These are phyloP conservation scores for Dendryphion nanum DNA, from an alignment of 2,329 filamentous ascomycete genomes.

Conservation along the genomic window DNA sequence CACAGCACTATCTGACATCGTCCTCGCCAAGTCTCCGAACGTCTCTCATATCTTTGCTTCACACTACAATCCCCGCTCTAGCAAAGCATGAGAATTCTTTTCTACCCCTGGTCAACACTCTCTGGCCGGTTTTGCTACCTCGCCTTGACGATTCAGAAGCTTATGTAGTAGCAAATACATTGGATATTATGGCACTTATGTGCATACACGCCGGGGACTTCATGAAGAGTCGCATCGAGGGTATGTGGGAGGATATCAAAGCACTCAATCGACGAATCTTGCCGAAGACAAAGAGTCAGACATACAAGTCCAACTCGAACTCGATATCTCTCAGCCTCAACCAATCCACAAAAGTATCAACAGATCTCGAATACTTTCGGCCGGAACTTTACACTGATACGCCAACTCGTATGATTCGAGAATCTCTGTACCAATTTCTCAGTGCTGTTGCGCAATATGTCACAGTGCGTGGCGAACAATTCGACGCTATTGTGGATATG, in stretches of 20 bases:
- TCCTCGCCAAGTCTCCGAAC: constrained; percentile 75
- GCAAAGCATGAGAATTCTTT: constrained; percentile 77
- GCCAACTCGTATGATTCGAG: constrained; percentile 64
- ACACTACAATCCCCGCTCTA: constrained; percentile 69
- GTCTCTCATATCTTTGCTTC: constrained; percentile 74
- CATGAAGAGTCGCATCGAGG: constrained; percentile 70
- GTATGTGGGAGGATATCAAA: constrained; percentile 63
- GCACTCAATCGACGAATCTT: constrained; percentile 23
- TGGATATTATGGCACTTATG: constrained; percentile 65
- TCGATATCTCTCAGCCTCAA: constrained; percentile 1
- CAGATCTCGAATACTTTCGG: background rate
- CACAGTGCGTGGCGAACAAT: constrained; percentile 63
- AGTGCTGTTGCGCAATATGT: constrained; percentile 62
- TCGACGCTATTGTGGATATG: constrained; percentile 69
- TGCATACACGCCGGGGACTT: constrained; percentile 78
- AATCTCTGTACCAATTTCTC: constrained; percentile 59
- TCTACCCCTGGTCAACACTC: constrained; percentile 80
- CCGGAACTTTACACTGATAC: constrained; percentile 49
- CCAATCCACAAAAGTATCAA: background rate
- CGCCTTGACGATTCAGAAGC: constrained; percentile 65
- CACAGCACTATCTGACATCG: constrained; percentile 87
- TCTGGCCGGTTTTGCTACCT: constrained; percentile 82
- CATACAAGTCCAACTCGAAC: background rate
- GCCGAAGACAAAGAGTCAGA: background rate
- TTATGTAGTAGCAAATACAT: constrained; percentile 68